Conservation (phyloP, 2,329 filamentous ascomycete genomes). For the Capronia epimyces region DNA sequence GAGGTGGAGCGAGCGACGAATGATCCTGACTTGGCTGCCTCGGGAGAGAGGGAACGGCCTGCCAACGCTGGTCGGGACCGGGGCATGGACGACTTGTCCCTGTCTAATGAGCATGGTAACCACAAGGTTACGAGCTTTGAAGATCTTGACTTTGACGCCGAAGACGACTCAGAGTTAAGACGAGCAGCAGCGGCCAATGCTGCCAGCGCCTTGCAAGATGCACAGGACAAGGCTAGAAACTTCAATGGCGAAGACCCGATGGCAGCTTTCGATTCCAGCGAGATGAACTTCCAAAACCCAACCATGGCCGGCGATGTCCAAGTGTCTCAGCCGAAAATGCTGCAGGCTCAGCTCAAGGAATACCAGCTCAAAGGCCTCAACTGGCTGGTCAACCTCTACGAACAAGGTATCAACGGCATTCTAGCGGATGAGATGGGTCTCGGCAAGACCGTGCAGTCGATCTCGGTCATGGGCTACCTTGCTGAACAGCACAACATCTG, state of each 20-base stretch:
- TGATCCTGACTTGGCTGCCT: conserved; percentile 62
- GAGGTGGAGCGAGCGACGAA: conserved; percentile 89
- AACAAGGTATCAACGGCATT: conserved; percentile 99
- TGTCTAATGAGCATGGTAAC: conserved; percentile 43
- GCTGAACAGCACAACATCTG: conserved; percentile 97
- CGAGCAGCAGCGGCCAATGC: conserved; percentile 91
- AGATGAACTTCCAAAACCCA: conserved; percentile 99
- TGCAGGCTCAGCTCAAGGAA: conserved; percentile 92
- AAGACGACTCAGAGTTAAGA: conserved; percentile 75
- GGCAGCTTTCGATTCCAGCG: conserved; percentile 80
- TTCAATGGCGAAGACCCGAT: conserved; percentile 71
- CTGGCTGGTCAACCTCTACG: conserved; percentile 97
- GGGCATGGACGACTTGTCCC: conserved; percentile 45
- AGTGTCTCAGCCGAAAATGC: conserved; percentile 87
- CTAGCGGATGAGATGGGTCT: conserved; percentile 99
- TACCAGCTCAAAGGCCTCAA: conserved; percentile 99
- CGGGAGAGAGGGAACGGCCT: conserved; percentile 33
- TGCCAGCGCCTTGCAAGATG: conserved; percentile 90
- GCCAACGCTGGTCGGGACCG: conserved; percentile 39
- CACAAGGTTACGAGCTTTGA: conserved; percentile 88
- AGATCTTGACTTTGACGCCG: conserved; percentile 89
- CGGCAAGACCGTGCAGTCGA: conserved; percentile 97
- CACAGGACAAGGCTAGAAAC: conserved; percentile 82
- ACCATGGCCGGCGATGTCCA: conserved; percentile 90
- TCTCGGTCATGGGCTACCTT: conserved; percentile 98